Base-by-base conservation (phyloP, 2,329 filamentous ascomycete genomes). In the Chrysoporthe puriensis region DNA sequence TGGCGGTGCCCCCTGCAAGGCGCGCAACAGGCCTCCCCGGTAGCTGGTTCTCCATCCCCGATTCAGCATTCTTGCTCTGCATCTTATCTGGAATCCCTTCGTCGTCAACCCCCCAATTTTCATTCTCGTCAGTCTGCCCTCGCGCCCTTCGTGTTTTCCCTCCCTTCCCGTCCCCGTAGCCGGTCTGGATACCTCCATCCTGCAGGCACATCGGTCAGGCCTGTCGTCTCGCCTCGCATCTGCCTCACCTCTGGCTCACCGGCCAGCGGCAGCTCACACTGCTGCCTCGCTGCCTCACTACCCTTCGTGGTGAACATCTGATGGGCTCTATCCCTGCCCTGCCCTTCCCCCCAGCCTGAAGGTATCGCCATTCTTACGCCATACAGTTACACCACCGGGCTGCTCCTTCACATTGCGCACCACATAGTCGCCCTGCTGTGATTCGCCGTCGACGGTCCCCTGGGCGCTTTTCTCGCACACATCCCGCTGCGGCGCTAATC, bases 401-500 rank as follows among this genome's bases (percentile, higher is more conserved):
- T 16, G 16, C 54, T 36, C 32, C 32, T 56, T 56, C 14, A 18
- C 32, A 14, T 18, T 26, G 48, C 26, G 48, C 48, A 52, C 21
- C n/a, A 7, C 50, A 32, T 32, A 8, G 9, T 57, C 32, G 40
- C 4, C 36, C 52, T 60, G 48, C 66, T 59, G 50, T 58, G 50
- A 42, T 21, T 36, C 52, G 62, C 18, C 62, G 40, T 42, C 42
- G 8, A 9, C 13, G 58, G 21, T 21, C 48, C n/a, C 54, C 56
- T 58, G 57, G 40, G 52, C 54, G 57, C 52, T 40, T 61, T 34
- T 46, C 48, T 68, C 66, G 50, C 66, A 52, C 61, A 66, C 60
- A 40, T 58, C 62, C 26, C 62, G 56, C 66, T 43, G 42, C 63
- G 56, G 69, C 66, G 63, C 63, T 69, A 65, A 66, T 60, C 60